Conservation (phyloP, 192 early-diverging fungal genomes). For the Entomortierella parvispora region DNA sequence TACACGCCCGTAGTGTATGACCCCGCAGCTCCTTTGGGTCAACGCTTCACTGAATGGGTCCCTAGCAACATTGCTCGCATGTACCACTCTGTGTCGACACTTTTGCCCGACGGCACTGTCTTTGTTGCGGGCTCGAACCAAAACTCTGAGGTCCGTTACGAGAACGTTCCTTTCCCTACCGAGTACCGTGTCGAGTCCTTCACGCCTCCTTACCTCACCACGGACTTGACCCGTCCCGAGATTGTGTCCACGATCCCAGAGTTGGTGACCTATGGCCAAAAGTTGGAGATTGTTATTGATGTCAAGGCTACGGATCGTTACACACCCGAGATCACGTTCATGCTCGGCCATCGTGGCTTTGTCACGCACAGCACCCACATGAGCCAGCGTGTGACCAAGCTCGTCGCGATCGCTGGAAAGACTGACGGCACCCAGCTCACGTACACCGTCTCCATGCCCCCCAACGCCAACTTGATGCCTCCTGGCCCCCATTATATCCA, state of each 20-base stretch:
- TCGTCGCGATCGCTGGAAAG: conserved; percentile 17
- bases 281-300: conserved; percentile 20
- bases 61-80: conserved; percentile 67
- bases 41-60: conserved; percentile 54
- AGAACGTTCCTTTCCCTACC: conserved; percentile 54
- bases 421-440: conserved; percentile 25
- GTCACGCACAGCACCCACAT: conserved; percentile 65
- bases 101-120: conserved; percentile 65
- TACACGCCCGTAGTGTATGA: conserved; percentile 66
- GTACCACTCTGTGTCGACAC: conserved; percentile 69
- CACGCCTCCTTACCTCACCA: conserved; percentile 62
- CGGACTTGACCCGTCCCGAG: conserved; percentile 44
- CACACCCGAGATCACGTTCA: conserved; percentile 46
- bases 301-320: conserved; percentile 18
- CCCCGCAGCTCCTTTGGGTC: conserved; percentile 46
- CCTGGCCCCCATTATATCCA: conserved; percentile 49
- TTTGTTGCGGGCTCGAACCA: conserved; percentile 69
- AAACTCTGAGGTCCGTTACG: conserved; percentile 49
- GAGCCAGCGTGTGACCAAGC: conserved; percentile 54
- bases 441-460: conserved; percentile 33
- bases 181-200: conserved; percentile 66
- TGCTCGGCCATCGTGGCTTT: conserved; percentile 60
- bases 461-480: conserved; percentile 44
- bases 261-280: conserved; percentile 24
- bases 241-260: conserved; percentile 34